These are phyloP conservation scores for Cutaneotrichosporon sp. DNA, from an alignment of 1,284 basidiomycete species.

Conservation along the genomic window DNA sequence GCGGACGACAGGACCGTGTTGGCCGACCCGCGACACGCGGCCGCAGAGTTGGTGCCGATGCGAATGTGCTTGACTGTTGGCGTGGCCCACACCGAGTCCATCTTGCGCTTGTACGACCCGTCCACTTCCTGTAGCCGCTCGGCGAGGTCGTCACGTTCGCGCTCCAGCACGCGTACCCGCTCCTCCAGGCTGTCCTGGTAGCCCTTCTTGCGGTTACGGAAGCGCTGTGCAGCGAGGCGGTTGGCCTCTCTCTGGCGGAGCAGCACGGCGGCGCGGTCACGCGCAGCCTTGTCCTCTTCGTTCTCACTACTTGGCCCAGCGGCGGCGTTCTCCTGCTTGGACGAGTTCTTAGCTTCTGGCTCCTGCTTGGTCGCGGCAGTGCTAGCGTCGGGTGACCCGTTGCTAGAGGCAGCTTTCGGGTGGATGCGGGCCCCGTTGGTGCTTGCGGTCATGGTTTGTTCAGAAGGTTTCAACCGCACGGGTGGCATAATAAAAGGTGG, in stretches of 20 bases:
- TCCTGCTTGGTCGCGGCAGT: neutral
- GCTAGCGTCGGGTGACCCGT: too few relatives aligned
- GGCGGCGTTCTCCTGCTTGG: neutral
- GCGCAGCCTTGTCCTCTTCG: too few relatives aligned
- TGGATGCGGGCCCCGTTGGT: too few relatives aligned
- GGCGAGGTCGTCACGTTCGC: constrained; percentile 27
- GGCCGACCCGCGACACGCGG: too few relatives aligned
- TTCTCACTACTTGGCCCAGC: too few relatives aligned
- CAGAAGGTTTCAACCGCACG: too few relatives aligned
- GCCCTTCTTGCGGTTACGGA: constrained; percentile 41
- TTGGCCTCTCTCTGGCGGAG: constrained; percentile 40
- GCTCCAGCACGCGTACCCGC: constrained; percentile 31
- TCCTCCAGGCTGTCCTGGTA: constrained; percentile 44
- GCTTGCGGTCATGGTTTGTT: too few relatives aligned
- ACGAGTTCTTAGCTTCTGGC: neutral
- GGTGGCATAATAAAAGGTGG: too few relatives aligned
- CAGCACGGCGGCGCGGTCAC: constrained; percentile 9
- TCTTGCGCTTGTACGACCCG: neutral
- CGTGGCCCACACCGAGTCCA: neutral
- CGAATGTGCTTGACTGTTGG: neutral
- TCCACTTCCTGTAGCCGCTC: constrained; percentile 22
- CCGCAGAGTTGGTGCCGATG: too few relatives aligned
- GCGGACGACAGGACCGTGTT: neutral
- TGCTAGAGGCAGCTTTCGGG: too few relatives aligned
- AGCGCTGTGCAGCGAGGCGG: constrained; percentile 42